Base-by-base conservation (phyloP, 441 rosid species). In the Macaranga tanarius region DNA sequence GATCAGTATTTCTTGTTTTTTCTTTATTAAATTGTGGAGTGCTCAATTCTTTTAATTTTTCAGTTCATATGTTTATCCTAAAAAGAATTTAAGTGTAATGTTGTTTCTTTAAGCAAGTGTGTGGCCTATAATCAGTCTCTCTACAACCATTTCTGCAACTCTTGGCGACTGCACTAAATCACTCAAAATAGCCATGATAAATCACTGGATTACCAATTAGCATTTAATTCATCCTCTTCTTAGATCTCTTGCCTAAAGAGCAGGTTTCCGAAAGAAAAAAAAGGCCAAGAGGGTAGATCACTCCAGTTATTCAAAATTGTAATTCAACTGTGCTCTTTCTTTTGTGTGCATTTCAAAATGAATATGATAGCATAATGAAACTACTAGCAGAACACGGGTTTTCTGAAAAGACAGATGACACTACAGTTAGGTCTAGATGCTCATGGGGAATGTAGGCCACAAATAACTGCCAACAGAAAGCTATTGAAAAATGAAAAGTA, bases 11-110 rank as follows among this genome's bases (percentile, higher is more conserved):
- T 73, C 13, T 47, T 16, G 50, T 47, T 52, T 60, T 59, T 25
- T 38, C 40, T 28, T 20, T 26, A 20, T 20, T 16, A 9, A 19
- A 16, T 71, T 20, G 5, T 47, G 48, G n/a, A 22, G 15, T 67
- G 61, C 11, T 60, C 10, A 5, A 62, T 38, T 69, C 76, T 70
- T 76, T 72, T 45, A 31, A 34, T 26, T 54, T 73, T 67, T 28
- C 56, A 47, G 66, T 28, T 47, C 56, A 70, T 26, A 7, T 70
- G 58, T 60, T 57, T 6, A 28, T n/a, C 22, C 20, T 26, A 10
- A 59, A 59, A 17, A 26, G 25, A 45, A 70, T 13, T 38, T 15
- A 22, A 23, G 52, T 22, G 38, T 25, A 47, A 60, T 48, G 47
- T 15, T 44, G 26, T 31, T 48, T 47, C 20, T 15, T 25, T 56